Evolutionary conservation across 1,284 basidiomycete genomes (phyloP), one percentile per base, ranked within the genome.

Genomic region (Exsudoporus floridanus): DNA sequence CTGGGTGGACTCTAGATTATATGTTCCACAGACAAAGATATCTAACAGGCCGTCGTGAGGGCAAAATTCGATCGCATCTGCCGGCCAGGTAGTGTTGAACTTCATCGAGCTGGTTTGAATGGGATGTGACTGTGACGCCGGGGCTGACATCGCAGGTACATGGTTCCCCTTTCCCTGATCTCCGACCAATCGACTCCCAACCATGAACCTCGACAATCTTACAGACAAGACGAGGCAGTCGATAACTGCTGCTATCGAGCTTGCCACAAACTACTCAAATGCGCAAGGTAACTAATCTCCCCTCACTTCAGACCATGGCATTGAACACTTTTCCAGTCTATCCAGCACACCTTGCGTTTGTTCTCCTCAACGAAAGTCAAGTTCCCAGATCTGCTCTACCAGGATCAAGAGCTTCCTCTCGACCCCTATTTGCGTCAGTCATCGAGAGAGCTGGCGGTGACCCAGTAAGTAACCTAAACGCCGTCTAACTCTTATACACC

Each of bases 51-150:
- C 73, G 16, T 76, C 74, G 54, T 81, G 78, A 13, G 92, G 93
- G 63, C 92, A 94, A 68, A 93, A 96, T 64, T 97, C 94, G 52
- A 92, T 79, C 16, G 88, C 84, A 70, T 95, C 93, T n/a, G 94
- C 94, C 8, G 92, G 92, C 66, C 83, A 88, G 14, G 75, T 71
- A 0, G 94, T 96, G 70, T 94, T 86, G 62, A 85, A 75, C 55
- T 47, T 37, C 36, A 50, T 46, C 25, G 5, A 13, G 21, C 33
- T 40, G 4, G 37, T 27, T 2, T n/a, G n/a, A 12, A 37, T 23
- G 31, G 14, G 9, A 23, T 1, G 44, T 46, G 25, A n/a, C n/a
- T n/a, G n/a, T 25, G 7, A 25, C 25, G 25, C n/a, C n/a, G 7
- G 25, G 25, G 25, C 7, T 25, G 25, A 25, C 25, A 25, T 25